A percentile compares a stretch with the other conserved stretches of the same genome.
These are phyloP conservation scores for Termitomyces titanicus DNA, from an alignment of 768 basidiomycete genomes.

Conservation along the genomic window DNA sequence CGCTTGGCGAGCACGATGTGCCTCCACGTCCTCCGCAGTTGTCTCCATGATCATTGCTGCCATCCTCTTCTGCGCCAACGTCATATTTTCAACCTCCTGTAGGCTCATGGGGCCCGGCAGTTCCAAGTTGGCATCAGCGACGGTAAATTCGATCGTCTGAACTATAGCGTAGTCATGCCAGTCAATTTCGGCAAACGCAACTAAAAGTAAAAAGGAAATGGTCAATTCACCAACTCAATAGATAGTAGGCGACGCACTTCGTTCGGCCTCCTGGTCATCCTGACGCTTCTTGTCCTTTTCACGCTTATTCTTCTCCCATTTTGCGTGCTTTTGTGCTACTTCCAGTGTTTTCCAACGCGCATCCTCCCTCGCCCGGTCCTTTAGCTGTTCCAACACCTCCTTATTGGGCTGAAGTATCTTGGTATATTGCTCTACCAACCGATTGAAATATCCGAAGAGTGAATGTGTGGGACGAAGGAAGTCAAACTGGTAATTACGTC, in stretches of 20 bases:
- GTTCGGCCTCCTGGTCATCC: slow-evolving; percentile 91
- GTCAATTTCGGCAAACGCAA: slow-evolving; percentile 95
- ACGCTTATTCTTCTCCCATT: slow-evolving; percentile 83
- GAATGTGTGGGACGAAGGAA: slow-evolving; percentile 96
- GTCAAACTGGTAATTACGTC: slow-evolving; percentile 96
- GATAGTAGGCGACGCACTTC: slow-evolving; percentile 49
- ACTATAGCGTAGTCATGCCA: slow-evolving; percentile 99
- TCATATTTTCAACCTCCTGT: slow-evolving; percentile 94
- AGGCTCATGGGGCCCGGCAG: slow-evolving; percentile 96
- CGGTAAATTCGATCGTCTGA: slow-evolving; percentile 96
- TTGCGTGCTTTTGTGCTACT: slow-evolving; percentile 71
- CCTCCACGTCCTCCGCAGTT: slow-evolving; percentile 82
- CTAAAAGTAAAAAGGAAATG: slow-evolving; percentile 28
- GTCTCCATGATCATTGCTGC: slow-evolving; percentile 98
- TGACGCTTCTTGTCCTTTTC: slow-evolving; percentile 84
- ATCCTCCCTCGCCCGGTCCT: slow-evolving; percentile 58
- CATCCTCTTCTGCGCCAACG: slow-evolving; percentile 95
- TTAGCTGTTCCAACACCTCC: slow-evolving; percentile 68
- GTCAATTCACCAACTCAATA: slow-evolving; percentile 1
- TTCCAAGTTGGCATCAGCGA: slow-evolving; percentile 85
- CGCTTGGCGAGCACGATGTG: slow-evolving; percentile 75
- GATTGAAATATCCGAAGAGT: slow-evolving; percentile 95
- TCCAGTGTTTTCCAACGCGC: slow-evolving; percentile 80
- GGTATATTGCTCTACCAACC: slow-evolving; percentile 93
- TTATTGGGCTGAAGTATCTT: slow-evolving; percentile 84